Conservation (phyloP, 805 yeast species). For the Candida ipomoeae region DNA sequence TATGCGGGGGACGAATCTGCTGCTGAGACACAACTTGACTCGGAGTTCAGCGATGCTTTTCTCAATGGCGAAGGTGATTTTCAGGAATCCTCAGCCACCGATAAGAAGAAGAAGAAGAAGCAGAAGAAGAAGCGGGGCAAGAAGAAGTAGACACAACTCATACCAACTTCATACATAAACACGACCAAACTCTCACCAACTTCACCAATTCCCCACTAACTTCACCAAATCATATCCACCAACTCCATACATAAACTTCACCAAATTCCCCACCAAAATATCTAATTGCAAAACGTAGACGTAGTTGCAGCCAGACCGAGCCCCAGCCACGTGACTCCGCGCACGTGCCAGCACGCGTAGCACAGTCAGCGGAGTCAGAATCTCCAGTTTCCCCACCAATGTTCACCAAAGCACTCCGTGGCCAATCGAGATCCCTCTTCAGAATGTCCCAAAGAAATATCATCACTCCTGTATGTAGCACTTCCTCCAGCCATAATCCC, state of each 20-base stretch:
- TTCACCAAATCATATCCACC: too few species aligned
- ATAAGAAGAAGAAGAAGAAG: constrained; percentile 21
- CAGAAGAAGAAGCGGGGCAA: constrained; percentile 26
- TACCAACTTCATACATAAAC: neutral
- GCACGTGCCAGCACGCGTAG: constrained; percentile 2
- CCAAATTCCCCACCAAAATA: too few species aligned
- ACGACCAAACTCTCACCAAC: neutral
- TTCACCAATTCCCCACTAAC: too few species aligned
- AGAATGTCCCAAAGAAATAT: constrained; percentile 19
- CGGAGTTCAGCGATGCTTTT: constrained; percentile 31
- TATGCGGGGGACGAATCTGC: constrained; percentile 1
- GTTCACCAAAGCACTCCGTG: constrained; percentile 19
- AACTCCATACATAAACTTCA: too few species aligned
- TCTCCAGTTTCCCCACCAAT: constrained; percentile 14
- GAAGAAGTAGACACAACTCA: constrained; percentile 12
- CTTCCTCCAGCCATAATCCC: neutral
- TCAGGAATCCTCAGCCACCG: constrained; percentile 8
- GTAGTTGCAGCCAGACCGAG: too few species aligned
- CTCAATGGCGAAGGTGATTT: constrained; percentile 26
- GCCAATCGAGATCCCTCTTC: constrained; percentile 10
- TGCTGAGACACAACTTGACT: constrained; percentile 14
- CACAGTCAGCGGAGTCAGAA: neutral
- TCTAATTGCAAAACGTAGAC: too few species aligned
- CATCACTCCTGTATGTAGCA: constrained; percentile 17
- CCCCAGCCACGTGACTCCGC: neutral